Evolutionary conservation across 2,329 filamentous ascomycete genomes (phyloP).

Genomic region (Endocalyx cinctus): DNA sequence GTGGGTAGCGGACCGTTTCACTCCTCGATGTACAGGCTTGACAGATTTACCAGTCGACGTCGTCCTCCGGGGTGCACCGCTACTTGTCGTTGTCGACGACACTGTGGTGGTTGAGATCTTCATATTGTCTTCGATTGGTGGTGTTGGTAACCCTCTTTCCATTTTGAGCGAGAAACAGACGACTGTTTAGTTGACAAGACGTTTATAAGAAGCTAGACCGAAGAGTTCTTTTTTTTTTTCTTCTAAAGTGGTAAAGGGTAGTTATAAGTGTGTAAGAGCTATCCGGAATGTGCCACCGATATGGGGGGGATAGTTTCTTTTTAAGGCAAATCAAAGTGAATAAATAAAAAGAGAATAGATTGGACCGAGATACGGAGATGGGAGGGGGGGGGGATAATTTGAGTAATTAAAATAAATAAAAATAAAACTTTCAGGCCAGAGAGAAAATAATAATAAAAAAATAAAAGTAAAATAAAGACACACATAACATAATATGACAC

Average conservation of each 20-base stretch:
- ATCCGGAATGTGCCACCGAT: no score
- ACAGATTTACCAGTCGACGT: no score
- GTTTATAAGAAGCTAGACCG: constrained; percentile 2
- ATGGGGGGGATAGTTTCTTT: no score
- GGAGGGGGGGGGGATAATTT: constrained; percentile 4
- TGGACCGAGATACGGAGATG: constrained; percentile 11
- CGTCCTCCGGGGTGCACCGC: constrained; percentile 30
- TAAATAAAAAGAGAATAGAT: no score
- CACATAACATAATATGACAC: constrained; percentile 18
- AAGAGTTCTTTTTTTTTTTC: no score
- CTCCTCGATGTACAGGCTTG: constrained; percentile 46
- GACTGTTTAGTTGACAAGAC: constrained; percentile 4
- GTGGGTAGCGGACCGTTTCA: constrained; percentile 45
- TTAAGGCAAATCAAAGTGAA: no score
- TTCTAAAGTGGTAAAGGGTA: no score
- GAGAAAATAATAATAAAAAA: constrained; percentile 9
- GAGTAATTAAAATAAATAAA: constrained; percentile 6
- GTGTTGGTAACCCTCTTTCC: constrained; percentile 48
- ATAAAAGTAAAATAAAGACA: constrained; percentile 14
- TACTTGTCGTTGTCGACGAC: constrained; percentile 17
- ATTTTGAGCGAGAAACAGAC: constrained; percentile 35
- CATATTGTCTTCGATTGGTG: constrained; percentile 39
- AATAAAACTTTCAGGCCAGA: constrained; percentile 3
- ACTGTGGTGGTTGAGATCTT: constrained; percentile 14
- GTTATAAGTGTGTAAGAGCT: no score